A percentile compares a stretch with the other conserved stretches of the same genome.
Conservation (phyloP, 129 eudicot species). For the Tagetes patula region DNA sequence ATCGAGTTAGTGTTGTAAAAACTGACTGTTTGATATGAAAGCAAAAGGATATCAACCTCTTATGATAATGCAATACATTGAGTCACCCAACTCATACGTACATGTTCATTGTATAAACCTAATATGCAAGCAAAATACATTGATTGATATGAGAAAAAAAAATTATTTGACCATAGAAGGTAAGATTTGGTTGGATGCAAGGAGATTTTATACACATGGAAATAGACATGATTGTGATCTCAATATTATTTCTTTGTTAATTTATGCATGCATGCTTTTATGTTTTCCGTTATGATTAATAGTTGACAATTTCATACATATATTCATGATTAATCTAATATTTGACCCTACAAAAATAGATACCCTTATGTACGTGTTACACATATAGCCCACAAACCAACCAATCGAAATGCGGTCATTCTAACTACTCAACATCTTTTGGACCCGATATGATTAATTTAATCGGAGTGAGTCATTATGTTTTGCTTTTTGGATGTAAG, state of each 20-base stretch:
- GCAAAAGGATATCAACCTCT: too few species aligned
- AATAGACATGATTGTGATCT: slow-evolving; percentile 28
- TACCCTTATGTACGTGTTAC: background rate
- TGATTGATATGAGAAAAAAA: slow-evolving; percentile 16
- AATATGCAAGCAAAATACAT: slow-evolving; percentile 25
- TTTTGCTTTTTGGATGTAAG: too few species aligned
- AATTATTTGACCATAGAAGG: slow-evolving; percentile 35
- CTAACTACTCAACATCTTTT: background rate
- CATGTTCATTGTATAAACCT: slow-evolving; percentile 29
- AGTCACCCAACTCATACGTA: slow-evolving; percentile 28
- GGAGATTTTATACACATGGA: slow-evolving; percentile 36
- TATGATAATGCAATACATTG: slow-evolving; percentile 11
- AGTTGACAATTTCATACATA: slow-evolving; percentile 27
- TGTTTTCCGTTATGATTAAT: background rate
- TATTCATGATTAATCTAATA: slow-evolving; percentile 8
- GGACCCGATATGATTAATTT: background rate
- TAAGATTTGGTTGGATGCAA: slow-evolving; percentile 36
- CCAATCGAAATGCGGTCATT: background rate
- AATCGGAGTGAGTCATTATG: too few species aligned
- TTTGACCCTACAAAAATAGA: background rate
- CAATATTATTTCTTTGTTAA: slow-evolving; percentile 8
- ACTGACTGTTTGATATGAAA: too few species aligned
- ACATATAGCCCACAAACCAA: background rate
- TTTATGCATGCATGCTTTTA: slow-evolving; percentile 12
- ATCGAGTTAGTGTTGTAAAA: too few species aligned